These are phyloP conservation scores for Stevia rebaudiana DNA, from an alignment of 140 eudicot species.

Conservation along the genomic window DNA sequence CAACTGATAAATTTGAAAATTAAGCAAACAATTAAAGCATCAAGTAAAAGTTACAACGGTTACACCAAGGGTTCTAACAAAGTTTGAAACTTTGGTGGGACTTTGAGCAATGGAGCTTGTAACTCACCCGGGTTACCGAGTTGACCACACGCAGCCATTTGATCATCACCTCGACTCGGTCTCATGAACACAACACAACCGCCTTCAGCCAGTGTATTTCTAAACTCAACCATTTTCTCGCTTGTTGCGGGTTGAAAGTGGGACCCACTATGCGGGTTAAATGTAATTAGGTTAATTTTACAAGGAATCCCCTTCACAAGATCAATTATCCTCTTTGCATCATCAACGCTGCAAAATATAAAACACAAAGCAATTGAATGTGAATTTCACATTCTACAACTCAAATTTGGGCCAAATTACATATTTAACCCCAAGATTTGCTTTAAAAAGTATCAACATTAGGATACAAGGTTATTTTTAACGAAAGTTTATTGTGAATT, in stretches of 20 bases:
- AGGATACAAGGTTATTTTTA: too few relatives aligned
- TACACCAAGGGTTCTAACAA: slow-evolving; percentile 35
- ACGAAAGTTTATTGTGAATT: too few relatives aligned
- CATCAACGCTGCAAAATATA: slow-evolving; percentile 55
- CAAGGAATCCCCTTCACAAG: slow-evolving; percentile 88
- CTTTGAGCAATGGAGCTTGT: slow-evolving; percentile 76
- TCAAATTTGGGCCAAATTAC: not conserved
- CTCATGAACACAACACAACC: slow-evolving; percentile 65
- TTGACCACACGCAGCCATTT: slow-evolving; percentile 98
- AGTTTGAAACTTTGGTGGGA: slow-evolving; percentile 64
- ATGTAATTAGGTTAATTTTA: slow-evolving; percentile 82
- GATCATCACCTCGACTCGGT: slow-evolving; percentile 86
- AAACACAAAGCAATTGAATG: not conserved
- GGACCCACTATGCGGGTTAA: slow-evolving; percentile 82
- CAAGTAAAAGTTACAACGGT: not conserved
- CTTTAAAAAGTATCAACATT: not conserved
- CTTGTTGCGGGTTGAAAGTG: slow-evolving; percentile 58
- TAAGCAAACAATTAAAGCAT: not conserved
- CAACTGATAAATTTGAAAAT: not conserved
- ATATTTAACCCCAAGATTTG: not conserved
- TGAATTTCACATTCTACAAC: not conserved
- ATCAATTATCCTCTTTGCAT: slow-evolving; percentile 71
- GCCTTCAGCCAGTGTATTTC: slow-evolving; percentile 59
- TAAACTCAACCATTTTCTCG: slow-evolving; percentile 70
- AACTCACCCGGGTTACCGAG: slow-evolving; percentile 76